Evolutionary conservation across 345 rosid genomes (phyloP), one percentile per base, ranked within the genome.

Genomic region (Boechera retrofracta): DNA sequence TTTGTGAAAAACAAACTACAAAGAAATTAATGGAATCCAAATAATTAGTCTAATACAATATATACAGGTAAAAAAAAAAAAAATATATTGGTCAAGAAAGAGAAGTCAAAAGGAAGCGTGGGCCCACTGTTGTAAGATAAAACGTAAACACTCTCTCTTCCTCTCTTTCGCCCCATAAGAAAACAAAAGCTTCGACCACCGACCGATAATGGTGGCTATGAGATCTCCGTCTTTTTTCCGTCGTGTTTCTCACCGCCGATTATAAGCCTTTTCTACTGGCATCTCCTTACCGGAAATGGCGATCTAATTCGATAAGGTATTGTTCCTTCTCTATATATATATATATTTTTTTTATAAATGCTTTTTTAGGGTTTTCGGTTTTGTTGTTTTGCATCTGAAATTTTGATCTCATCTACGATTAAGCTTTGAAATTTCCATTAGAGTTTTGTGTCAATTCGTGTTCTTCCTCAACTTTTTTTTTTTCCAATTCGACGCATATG

Each of bases 171-270:
- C 45, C n/a, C 11, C 21, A 5, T 36, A 36, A 36, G 2, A 36
- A 35, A 21, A 15, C 7, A 51, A 42, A 54, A 28, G 13, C 28
- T 55, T 63, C 75, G 31, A 42, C 80, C 48, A 53, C 33, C 21
- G 47, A 8, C 28, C 67, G 11, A 24, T 26, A 36, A 35, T 51
- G 36, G 15, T 44, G 57, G 24, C 48, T 28, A 28, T 71, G 71
- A 24, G 72, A 72, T 64, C 81, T 71, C 72, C 77, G 72, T 38
- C 71, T 18, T 18, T 29, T 61, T 48, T 76, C 75, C 80, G 79
- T 10, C 75, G 63, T 44, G 12, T 71, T 38, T 56, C 61, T 13
- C 45, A 13, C 68, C 62, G 56, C 62, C 48, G 73, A 6, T 51
- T 10, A 8, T 45, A 52, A 18, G 26, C 15, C 6, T 24, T 32